Evolutionary conservation across 768 basidiomycete genomes (phyloP).

Genomic region (Grammothele lineata): DNA sequence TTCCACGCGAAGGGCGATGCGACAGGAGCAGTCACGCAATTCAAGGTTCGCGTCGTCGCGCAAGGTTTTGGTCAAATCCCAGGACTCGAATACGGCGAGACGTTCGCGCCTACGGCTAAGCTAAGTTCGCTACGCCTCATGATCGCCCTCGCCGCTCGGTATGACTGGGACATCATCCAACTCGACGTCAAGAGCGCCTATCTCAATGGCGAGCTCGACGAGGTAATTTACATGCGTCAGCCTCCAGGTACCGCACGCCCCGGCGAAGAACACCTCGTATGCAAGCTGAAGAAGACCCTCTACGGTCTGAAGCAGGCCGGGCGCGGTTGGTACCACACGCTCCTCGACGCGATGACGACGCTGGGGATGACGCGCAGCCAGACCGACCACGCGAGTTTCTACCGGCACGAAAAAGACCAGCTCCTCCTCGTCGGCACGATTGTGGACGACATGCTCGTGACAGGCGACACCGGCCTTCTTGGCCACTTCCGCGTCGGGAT

Average conservation of each 20-base stretch:
- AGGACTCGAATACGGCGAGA: constrained; percentile 24
- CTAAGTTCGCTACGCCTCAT: constrained; percentile 23
- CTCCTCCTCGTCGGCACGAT: constrained; percentile 7
- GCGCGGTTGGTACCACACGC: constrained; percentile 13
- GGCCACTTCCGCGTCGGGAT: too few relatives aligned
- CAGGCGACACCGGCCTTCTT: neutral
- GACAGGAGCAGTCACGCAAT: constrained; percentile 12
- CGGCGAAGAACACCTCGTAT: constrained; percentile 4
- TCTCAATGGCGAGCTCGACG: constrained; percentile 31
- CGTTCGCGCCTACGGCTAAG: constrained; percentile 25
- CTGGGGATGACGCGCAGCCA: constrained; percentile 12
- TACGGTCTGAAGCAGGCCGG: constrained; percentile 22
- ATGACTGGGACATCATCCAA: constrained; percentile 35
- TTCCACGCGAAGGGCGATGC: constrained; percentile 23
- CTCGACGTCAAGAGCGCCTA: constrained; percentile 39
- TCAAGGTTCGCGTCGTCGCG: constrained; percentile 25
- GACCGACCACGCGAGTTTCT: constrained; percentile 9
- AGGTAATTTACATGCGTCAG: constrained; percentile 33
- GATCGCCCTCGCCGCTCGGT: constrained; percentile 27
- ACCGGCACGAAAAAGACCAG: neutral
- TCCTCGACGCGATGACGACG: neutral
- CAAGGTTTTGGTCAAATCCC: constrained; percentile 30
- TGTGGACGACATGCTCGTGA: constrained; percentile 13
- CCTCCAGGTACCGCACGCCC: constrained; percentile 20
- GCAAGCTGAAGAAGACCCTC: constrained; percentile 8